Evolutionary conservation across 2,329 filamentous ascomycete species (phyloP).

Genomic region (Talaromyces sp.): DNA sequence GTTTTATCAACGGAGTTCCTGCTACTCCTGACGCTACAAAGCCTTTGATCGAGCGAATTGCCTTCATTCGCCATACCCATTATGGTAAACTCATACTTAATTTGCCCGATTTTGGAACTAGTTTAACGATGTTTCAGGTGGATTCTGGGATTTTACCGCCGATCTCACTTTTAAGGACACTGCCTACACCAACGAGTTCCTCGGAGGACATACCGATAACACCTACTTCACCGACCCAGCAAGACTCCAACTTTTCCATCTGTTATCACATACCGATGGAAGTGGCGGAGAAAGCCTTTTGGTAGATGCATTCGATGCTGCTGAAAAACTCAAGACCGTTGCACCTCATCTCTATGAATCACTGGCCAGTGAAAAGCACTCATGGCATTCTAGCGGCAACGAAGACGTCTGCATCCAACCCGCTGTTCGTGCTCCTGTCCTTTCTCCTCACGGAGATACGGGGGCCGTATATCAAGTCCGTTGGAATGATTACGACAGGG

Average conservation of each 20-base stretch:
- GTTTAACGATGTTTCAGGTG: constrained; percentile 45
- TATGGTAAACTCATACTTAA: constrained; percentile 63
- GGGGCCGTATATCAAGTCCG: constrained; percentile 65
- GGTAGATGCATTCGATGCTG: constrained; percentile 82
- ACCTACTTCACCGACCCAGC: constrained; percentile 95
- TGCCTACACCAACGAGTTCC: constrained; percentile 82
- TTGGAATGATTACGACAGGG: constrained; percentile 93
- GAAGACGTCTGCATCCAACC: constrained; percentile 79
- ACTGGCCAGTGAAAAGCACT: constrained; percentile 62
- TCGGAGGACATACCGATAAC: constrained; percentile 88
- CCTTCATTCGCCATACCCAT: constrained; percentile 86
- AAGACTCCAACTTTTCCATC: constrained; percentile 88
- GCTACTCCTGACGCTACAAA: constrained; percentile 71
- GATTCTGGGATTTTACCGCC: constrained; percentile 84
- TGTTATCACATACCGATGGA: constrained; percentile 72
- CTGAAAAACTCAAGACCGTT: constrained; percentile 59
- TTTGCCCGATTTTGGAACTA: background rate
- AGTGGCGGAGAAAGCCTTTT: constrained; percentile 76
- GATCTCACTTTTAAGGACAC: constrained; percentile 87
- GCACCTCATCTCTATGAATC: constrained; percentile 60
- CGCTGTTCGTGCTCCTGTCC: constrained; percentile 68
- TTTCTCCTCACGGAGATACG: constrained; percentile 60
- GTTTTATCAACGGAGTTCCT: constrained; percentile 73
- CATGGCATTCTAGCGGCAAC: constrained; percentile 86
- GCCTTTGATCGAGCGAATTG: constrained; percentile 74